Percentiles rank a stretch among this genome's conserved stretches.
phyloP scores from a whole-genome alignment of 2,329 filamentous ascomycete species.

The Fusarium torreyae region DNA sequence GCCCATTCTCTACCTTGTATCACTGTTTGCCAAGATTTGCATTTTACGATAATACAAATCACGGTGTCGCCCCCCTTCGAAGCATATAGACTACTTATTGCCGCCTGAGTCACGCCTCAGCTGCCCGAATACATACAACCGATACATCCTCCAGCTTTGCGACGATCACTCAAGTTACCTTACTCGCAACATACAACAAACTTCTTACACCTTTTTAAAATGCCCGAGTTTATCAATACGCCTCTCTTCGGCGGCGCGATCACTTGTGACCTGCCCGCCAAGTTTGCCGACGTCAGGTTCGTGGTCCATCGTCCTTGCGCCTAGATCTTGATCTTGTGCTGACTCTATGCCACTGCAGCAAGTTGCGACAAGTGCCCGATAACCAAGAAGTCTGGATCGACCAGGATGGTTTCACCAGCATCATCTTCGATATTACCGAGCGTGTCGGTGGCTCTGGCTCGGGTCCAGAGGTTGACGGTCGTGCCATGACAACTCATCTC shows the following conservation, averaged over 20 bases:
- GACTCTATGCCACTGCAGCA: slow-evolving; percentile 61
- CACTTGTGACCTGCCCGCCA: slow-evolving; percentile 75
- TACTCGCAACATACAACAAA: background rate
- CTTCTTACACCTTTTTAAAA: slow-evolving; percentile 48
- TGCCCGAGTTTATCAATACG: slow-evolving; percentile 70
- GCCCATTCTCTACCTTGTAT: slow-evolving; percentile 28
- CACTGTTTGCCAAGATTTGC: slow-evolving; percentile 30
- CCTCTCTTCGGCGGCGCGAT: slow-evolving; percentile 82
- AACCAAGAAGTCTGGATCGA: slow-evolving; percentile 96
- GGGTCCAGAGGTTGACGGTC: slow-evolving; percentile 75
- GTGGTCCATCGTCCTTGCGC: slow-evolving; percentile 20
- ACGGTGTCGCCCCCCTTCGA: slow-evolving; percentile 11
- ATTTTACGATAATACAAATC: slow-evolving; percentile 10
- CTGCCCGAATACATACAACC: slow-evolving; percentile 12
- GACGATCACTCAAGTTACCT: background rate
- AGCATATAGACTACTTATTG: slow-evolving; percentile 8
- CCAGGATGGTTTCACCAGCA: slow-evolving; percentile 83
- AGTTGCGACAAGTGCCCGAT: slow-evolving; percentile 82
- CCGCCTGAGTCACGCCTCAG: slow-evolving; percentile 3
- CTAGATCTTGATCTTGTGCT: slow-evolving; percentile 16
- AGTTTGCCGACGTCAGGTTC: slow-evolving; percentile 82
- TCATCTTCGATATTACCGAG: slow-evolving; percentile 93
- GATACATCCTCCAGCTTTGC: slow-evolving; percentile 14
- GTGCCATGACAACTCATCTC: slow-evolving; percentile 77
- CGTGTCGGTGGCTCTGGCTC: slow-evolving; percentile 73